phyloP scores from a whole-genome alignment of 208 protist genomes.

The Acanthamoeba lenticulata region DNA sequence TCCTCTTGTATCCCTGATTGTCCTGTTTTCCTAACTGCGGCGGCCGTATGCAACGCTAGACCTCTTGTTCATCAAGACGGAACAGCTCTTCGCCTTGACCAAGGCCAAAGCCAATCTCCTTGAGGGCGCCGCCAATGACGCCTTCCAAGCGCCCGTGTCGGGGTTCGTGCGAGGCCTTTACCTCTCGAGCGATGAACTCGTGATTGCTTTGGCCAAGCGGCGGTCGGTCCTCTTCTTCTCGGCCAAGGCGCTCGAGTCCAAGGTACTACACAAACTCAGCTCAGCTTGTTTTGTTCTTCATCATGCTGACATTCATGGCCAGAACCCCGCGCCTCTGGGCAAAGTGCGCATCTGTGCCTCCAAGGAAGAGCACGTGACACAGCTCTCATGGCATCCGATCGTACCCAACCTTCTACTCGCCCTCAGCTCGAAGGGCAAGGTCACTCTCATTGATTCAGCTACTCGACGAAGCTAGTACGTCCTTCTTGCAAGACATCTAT shows the following conservation, averaged over 20 bases:
- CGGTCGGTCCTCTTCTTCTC: slow-evolving; percentile 29
- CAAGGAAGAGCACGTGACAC: not conserved
- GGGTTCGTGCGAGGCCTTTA: not conserved
- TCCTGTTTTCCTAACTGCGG: too few species aligned
- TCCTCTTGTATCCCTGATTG: too few species aligned
- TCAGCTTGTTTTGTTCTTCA: not conserved
- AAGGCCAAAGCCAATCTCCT: not conserved
- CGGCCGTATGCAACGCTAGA: too few species aligned
- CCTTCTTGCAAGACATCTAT: not conserved
- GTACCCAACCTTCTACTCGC: not conserved
- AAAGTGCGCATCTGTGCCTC: slow-evolving; percentile 33
- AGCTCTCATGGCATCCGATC: not conserved
- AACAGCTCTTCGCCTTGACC: not conserved
- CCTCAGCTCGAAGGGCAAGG: slow-evolving; percentile 13
- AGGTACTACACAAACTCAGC: not conserved
- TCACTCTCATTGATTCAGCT: not conserved
- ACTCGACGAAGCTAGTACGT: not conserved
- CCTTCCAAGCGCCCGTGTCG: not conserved
- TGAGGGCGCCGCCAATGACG: not conserved
- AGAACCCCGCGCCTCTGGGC: not conserved
- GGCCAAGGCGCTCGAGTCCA: not conserved
- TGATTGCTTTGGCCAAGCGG: not conserved
- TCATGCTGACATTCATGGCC: not conserved
- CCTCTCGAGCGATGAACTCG: not conserved
- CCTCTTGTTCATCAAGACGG: slow-evolving; percentile 16